phyloP scores from a whole-genome alignment of 2,329 filamentous ascomycete species.

The Botryosphaeria dothidea region DNA sequence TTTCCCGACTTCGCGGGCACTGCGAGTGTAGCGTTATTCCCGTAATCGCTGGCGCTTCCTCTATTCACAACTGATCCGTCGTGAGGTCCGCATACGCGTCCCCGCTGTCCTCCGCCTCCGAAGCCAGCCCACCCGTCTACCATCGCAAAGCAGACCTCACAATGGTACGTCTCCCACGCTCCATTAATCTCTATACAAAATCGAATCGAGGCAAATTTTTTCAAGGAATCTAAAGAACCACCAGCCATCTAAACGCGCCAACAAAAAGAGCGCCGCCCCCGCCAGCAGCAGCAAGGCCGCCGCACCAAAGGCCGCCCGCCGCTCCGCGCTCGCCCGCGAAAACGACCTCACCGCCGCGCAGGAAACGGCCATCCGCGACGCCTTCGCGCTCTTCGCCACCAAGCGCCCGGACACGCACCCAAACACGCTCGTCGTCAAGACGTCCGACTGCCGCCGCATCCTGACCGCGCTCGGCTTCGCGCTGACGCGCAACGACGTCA shows the following conservation, averaged over 20 bases:
- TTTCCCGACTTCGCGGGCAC: background rate
- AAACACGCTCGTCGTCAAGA: conserved; percentile 40
- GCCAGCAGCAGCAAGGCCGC: background rate
- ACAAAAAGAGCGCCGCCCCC: background rate
- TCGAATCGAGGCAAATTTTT: background rate
- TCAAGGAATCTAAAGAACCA: too few relatives aligned
- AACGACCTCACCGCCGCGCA: conserved; percentile 82
- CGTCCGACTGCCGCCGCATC: conserved; percentile 49
- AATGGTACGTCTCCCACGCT: background rate
- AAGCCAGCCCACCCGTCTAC: too few relatives aligned
- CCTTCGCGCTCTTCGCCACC: conserved; percentile 74
- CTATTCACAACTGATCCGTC: too few relatives aligned
- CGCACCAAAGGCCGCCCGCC: conserved; percentile 44
- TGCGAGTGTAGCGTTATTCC: too few relatives aligned
- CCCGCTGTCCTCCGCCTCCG: too few relatives aligned
- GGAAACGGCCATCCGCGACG: conserved; percentile 88
- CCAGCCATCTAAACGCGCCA: background rate
- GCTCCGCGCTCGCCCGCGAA: conserved; percentile 89
- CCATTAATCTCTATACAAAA: background rate
- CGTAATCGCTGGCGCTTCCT: too few relatives aligned
- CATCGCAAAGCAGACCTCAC: background rate
- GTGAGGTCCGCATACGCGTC: too few relatives aligned
- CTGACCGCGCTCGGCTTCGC: conserved; percentile 64
- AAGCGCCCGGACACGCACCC: conserved; percentile 62
- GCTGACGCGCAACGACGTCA: conserved; percentile 66